Evolutionary conservation across 2,329 filamentous ascomycete genomes (phyloP), one percentile per base, ranked within the genome.

Genomic region (Leptographium wingfieldii): DNA sequence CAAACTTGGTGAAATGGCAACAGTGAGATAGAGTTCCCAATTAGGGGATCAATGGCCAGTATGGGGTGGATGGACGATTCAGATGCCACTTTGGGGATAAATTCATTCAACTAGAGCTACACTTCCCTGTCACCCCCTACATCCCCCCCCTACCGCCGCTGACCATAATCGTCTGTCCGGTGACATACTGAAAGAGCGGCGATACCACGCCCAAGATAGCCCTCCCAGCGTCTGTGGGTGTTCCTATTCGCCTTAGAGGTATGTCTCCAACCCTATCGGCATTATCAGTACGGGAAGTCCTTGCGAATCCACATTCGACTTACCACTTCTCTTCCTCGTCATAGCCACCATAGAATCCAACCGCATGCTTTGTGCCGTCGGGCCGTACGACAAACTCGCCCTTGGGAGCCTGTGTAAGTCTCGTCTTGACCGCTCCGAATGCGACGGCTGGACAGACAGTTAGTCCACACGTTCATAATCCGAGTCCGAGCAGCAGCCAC

Each of bases 81-180:
- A 2, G 33, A 35, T 35, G 33, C 29, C 29, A 31, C 29, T 7
- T 22, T 22, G 22, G 22, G 22, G 22, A 22, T 22, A 22, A 22
- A 22, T 22, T 22, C 22, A 22, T 22, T 22, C 22, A 22, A 22
- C 22, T 22, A 22, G 22, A 22, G 22, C 22, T 22, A 22, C 22
- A 22, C 22, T 22, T 22, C 22, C 22, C 1, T 22, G 22, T 22
- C 22, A 22, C 22, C 22, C 43, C 27, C 65, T 70, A 84, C 76
- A 83, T 83, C 65, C 83, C 82, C 61, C 81, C 77, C 2, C 48
- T 51, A 14, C 90, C 90, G 16, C 90, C 90, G 5, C 89, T 94
- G 58, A 94, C 89, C 75, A 85, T 88, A 66, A 95, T 87, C 0
- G 89, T 92, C 80, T 95, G 90, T 0, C 91, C 90, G 63, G 81